Evolutionary conservation across 2,329 filamentous ascomycete genomes (phyloP), one percentile per base, ranked within the genome.

Genomic region (Parastagonospora nodorum): DNA sequence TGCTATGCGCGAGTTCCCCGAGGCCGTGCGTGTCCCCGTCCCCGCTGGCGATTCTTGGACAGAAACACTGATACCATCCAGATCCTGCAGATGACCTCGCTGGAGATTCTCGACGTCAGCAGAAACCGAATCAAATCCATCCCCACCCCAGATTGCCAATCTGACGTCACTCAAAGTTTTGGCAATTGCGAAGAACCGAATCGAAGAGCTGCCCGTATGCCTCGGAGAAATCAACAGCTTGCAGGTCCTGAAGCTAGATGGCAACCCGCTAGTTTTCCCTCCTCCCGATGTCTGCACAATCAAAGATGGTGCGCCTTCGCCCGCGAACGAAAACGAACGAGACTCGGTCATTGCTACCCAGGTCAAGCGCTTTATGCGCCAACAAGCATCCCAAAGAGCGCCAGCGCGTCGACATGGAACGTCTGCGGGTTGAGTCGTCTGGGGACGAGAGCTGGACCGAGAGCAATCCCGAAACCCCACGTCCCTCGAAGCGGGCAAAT

Each of bases 51-150:
- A 12, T 14, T 15, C 11, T 28, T 39, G 14, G 37, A 43, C 32
- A 4, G 16, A 15, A 37, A 31, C 52, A 38, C 48, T 64, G 43
- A 58, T 57, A 27, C 38, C 16, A 32, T 31, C n/a, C 68, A 96
- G 92, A 84, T 97, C 51, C 92, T 93, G 71, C 87, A 92, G 72
- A 82, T 97, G 55, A 87, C 85, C 45, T 89, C 91, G 30, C 83
- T 97, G 48, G 92, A 97, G 75, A 96, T 97, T 51, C 83, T 97
- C 54, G 93, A 97, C 75, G 82, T 97, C 47, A 92, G 92, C 71
- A 85, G 90, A 63, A 97, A 97, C 71, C 90, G 88, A 71, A 86
- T 97, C 54, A 84, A 83, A 41, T 78, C 83, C 8, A 82, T 97
- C 2, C 2, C 92, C 93, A 0, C 84, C 87, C 40, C 88, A 92